A percentile compares a stretch with the other conserved stretches of the same genome.
phyloP scores from a whole-genome alignment of 1,139 yeast genomes.

The Pichia sp. region DNA sequence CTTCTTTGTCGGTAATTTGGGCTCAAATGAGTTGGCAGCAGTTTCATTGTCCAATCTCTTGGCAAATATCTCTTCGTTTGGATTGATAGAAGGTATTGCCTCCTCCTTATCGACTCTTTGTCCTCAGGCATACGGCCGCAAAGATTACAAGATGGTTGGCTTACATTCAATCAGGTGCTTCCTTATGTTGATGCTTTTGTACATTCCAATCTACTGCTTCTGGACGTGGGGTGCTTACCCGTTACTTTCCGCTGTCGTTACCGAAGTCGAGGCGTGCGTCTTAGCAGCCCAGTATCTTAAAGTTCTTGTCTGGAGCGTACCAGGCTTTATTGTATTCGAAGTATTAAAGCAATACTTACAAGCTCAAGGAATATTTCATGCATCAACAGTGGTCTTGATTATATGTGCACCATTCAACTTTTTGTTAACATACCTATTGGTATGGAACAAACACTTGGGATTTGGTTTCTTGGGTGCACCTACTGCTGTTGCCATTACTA shows the following conservation, averaged over 20 bases:
- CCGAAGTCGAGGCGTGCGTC: slow-evolving; percentile 45
- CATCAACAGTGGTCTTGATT: slow-evolving; percentile 64
- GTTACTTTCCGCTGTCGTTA: slow-evolving; percentile 46
- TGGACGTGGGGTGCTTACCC: slow-evolving; percentile 55
- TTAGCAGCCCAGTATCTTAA: slow-evolving; percentile 57
- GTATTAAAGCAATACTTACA: slow-evolving; percentile 69
- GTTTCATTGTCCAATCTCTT: slow-evolving; percentile 72
- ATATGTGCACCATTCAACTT: slow-evolving; percentile 73
- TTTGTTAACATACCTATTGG: slow-evolving; percentile 56
- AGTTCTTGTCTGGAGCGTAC: slow-evolving; percentile 57
- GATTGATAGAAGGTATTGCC: slow-evolving; percentile 68
- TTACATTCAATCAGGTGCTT: slow-evolving; percentile 64
- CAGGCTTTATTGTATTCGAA: slow-evolving; percentile 70
- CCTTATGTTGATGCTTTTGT: slow-evolving; percentile 50
- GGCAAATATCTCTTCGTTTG: slow-evolving; percentile 70
- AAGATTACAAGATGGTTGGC: slow-evolving; percentile 61
- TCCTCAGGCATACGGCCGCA: slow-evolving; percentile 72
- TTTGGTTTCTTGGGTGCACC: slow-evolving; percentile 77
- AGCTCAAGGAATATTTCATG: slow-evolving; percentile 76
- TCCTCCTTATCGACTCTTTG: slow-evolving; percentile 75
- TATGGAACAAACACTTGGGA: slow-evolving; percentile 56
- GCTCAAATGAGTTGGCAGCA: slow-evolving; percentile 71
- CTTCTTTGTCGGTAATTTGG: slow-evolving; percentile 78
- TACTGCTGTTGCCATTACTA: slow-evolving; percentile 63
- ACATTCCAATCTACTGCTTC: slow-evolving; percentile 51